Conservation (phyloP, 805 yeast genomes). For the Kuraishia piskuri region DNA sequence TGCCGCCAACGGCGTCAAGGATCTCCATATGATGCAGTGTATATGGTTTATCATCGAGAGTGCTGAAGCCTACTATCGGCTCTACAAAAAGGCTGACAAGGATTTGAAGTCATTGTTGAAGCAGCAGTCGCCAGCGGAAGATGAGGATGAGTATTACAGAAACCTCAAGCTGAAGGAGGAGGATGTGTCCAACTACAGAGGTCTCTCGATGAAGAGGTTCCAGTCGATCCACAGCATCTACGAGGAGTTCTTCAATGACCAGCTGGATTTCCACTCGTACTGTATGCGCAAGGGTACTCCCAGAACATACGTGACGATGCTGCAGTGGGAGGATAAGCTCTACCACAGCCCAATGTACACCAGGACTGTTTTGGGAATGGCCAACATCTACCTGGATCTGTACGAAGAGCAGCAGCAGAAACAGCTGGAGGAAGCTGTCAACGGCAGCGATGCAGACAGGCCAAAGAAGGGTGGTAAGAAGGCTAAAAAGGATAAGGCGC, state of each 20-base stretch:
- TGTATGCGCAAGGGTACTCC: constrained; percentile 88
- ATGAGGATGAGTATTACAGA: constrained; percentile 19
- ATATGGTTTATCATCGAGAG: constrained; percentile 80
- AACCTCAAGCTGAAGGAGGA: constrained; percentile 32
- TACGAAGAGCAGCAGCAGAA: constrained; percentile 12
- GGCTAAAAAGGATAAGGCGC: constrained; percentile 50
- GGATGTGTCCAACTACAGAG: constrained; percentile 38
- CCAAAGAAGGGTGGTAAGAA: constrained; percentile 14
- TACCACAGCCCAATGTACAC: constrained; percentile 62
- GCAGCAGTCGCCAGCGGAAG: constrained; percentile 4
- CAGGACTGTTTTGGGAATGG: constrained; percentile 62
- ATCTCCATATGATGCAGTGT: constrained; percentile 85
- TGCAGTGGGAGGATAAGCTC: constrained; percentile 75
- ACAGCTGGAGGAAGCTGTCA: not conserved
- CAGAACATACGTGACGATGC: constrained; percentile 67
- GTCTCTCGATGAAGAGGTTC: constrained; percentile 76
- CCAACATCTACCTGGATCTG: constrained; percentile 41
- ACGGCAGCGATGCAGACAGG: not conserved
- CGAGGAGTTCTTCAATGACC: constrained; percentile 70
- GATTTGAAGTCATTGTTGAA: constrained; percentile 7
- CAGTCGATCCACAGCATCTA: constrained; percentile 58
- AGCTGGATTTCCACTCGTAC: constrained; percentile 90
- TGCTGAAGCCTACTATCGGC: constrained; percentile 72
- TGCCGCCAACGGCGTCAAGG: constrained; percentile 77
- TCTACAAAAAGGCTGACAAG: constrained; percentile 30